phyloP scores from a whole-genome alignment of 2,329 filamentous ascomycete genomes.

The Gaeumannomyces sp. region DNA sequence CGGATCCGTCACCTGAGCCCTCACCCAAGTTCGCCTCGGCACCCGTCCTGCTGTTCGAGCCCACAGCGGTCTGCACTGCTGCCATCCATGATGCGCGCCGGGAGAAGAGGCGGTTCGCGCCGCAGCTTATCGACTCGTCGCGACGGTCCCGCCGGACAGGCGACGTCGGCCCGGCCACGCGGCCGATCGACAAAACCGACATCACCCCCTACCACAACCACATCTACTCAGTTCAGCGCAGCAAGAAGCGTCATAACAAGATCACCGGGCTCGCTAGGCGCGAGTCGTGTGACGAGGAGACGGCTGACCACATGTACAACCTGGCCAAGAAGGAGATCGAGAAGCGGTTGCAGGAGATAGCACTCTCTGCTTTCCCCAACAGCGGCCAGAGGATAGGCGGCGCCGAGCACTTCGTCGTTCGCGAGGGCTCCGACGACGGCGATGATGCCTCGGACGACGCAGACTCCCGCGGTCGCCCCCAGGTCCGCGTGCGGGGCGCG shows the following conservation, averaged over 20 bases:
- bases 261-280: constrained; percentile 43
- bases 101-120: constrained; percentile 55
- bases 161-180: constrained; percentile 56
- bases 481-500: not conserved
- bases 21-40: constrained; percentile 41
- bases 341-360: constrained; percentile 70
- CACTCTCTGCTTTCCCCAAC: constrained; percentile 69
- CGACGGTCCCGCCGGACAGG: constrained; percentile 62
- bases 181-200: constrained; percentile 65
- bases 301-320: constrained; percentile 70
- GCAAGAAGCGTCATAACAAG: constrained; percentile 33
- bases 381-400: constrained; percentile 63
- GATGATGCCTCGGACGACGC: constrained; percentile 29
- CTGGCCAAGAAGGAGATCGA: constrained; percentile 76
- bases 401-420: constrained; percentile 64
- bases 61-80: constrained; percentile 4
- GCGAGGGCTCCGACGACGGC: constrained; percentile 55
- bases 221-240: constrained; percentile 46
- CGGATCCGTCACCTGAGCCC: constrained; percentile 53
- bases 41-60: constrained; percentile 22
- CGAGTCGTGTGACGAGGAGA: constrained; percentile 69
- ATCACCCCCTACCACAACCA: constrained; percentile 59
- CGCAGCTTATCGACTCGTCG: constrained; percentile 76
- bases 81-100: constrained; percentile 16
- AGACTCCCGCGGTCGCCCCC: constrained; percentile 14